These are phyloP conservation scores for Backusella luteola DNA, from an alignment of 192 early-diverging fungal genomes.

Conservation along the genomic window DNA sequence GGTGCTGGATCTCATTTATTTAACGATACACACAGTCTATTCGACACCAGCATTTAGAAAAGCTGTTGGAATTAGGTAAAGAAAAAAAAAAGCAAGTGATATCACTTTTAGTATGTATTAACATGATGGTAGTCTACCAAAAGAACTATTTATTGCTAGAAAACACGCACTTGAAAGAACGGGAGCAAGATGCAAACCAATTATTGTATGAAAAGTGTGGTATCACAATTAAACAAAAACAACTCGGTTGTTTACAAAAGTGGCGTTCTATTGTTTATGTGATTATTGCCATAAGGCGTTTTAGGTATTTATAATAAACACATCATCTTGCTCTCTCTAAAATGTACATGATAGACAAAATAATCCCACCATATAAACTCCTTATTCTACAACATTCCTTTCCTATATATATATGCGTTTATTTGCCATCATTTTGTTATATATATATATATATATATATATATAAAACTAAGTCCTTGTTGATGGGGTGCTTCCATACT, in stretches of 20 bases:
- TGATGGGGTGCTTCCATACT: constrained; percentile 15
- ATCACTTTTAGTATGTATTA: not conserved
- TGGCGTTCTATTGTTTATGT: constrained; percentile 4
- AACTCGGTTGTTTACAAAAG: not conserved
- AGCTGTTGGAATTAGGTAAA: not conserved
- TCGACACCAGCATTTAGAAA: not conserved
- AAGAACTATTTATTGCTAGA: constrained; percentile 5
- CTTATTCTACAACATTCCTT: not conserved
- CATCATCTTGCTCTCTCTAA: not conserved
- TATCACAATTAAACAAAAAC: not conserved
- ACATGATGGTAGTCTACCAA: not conserved
- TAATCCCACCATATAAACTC: not conserved
- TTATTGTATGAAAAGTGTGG: not conserved
- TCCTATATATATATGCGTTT: not conserved
- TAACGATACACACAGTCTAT: not conserved
- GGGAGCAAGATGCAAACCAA: not conserved
- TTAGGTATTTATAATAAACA: not conserved
- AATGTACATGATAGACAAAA: not conserved
- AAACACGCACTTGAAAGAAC: not conserved
- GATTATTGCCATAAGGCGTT: constrained; percentile 1
- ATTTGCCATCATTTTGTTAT: not conserved
- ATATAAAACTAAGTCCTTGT: not conserved
- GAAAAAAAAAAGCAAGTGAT: not conserved
- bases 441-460: too few species aligned
- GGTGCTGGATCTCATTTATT: not conserved